Evolutionary conservation across 306 rosid species (phyloP), one percentile per base, ranked within the genome.

Genomic region (Vicia sativa): DNA sequence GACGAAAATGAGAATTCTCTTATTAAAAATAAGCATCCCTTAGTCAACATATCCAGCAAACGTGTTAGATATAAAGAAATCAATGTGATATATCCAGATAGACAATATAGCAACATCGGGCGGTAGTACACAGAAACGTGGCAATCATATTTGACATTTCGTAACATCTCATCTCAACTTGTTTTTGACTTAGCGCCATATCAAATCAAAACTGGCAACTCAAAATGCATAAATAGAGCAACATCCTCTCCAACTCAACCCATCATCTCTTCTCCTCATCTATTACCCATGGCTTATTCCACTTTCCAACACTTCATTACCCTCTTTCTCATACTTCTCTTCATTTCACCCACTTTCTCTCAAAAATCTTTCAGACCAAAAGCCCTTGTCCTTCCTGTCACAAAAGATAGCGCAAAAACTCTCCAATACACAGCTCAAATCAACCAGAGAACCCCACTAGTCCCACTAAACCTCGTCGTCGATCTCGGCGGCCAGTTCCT

Each of bases 401-500:
- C 74, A 0, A 84, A 84, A 75, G 84, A 84, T 42, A 16, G 72
- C 7, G 19, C 80, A 15, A 76, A 82, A 0, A 74, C 89, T 0
- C 85, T 77, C 44, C 88, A 81, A 65, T 86, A 87, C 70, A 11
- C 65, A 2, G 77, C 92, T 12, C 79, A 59, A 13, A 67, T 87
- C 11, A 68, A 35, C 62, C 89, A 84, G 44, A 76, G 87, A 43
- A 82, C 87, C 38, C 92, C 89, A 1, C 82, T 75, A 0, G 67
- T 84, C n/a, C 78, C 80, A 3, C 0, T 82, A 0, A 75, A 74
- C 54, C 77, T 87, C 21, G 82, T 84, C 8, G 44, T 87, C 7
- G 89, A 87, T 38, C 77, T 87, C 5, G 89, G 92, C 0, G 92
- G 92, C 52, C 85, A 82, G 15, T 81, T 34, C 49, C 70, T 84